phyloP scores from a whole-genome alignment of 2,329 filamentous ascomycete species.

The Pseudogymnoascus sp. region DNA sequence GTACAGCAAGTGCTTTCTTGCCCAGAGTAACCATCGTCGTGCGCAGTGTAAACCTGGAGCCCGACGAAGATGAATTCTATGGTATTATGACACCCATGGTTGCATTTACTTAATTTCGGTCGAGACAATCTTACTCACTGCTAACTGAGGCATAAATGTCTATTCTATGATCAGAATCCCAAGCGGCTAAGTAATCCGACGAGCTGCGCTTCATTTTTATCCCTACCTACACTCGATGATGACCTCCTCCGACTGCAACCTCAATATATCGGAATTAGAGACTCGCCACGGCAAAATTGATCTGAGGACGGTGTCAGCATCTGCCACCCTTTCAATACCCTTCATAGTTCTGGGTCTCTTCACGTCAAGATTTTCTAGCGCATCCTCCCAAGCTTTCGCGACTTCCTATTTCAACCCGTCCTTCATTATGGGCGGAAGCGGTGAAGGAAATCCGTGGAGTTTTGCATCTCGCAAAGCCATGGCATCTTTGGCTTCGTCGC shows the following conservation, averaged over 20 bases:
- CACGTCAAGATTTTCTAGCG: neutral
- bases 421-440: neutral
- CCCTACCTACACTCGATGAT: neutral
- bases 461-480: conserved; percentile 22
- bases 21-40: neutral
- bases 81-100: neutral
- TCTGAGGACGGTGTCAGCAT: neutral
- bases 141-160: neutral
- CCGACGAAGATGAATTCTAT: neutral
- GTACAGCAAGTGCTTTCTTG: neutral
- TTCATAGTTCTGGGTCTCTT: neutral
- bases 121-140: neutral
- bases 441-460: conserved; percentile 22
- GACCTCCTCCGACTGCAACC: neutral
- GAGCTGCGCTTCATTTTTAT: neutral
- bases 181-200: neutral
- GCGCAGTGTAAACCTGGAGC: neutral
- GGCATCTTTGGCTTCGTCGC: conserved; percentile 17
- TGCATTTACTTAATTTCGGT: neutral
- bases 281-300: neutral
- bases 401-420: neutral
- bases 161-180: neutral
- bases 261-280: neutral
- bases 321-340: neutral
- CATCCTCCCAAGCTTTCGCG: neutral